These are phyloP conservation scores for Colletotrichum lini DNA, from an alignment of 2,329 filamentous ascomycete genomes.

Conservation along the genomic window DNA sequence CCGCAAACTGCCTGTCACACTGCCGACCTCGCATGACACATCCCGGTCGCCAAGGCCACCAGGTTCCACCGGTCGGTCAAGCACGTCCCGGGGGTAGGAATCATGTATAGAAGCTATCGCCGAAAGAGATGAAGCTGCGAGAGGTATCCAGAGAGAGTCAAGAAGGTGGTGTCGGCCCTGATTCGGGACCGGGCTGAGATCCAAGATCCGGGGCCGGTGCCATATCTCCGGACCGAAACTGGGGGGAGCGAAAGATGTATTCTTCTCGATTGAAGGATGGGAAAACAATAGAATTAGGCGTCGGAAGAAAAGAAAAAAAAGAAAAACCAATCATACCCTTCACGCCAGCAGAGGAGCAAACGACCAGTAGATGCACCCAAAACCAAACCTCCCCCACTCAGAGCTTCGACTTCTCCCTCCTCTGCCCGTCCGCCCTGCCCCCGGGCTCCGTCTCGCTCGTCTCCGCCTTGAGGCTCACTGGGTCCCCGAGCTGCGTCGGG, in stretches of 20 bases:
- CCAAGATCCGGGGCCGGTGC: no score
- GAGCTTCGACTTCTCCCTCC: constrained; percentile 35
- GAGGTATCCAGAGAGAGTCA: background rate
- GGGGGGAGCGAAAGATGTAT: no score
- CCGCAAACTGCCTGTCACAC: background rate
- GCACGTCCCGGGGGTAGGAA: background rate
- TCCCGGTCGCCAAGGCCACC: constrained; percentile 2
- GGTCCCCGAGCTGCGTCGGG: constrained; percentile 56
- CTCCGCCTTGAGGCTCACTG: constrained; percentile 57
- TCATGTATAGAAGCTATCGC: background rate
- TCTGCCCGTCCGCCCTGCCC: constrained; percentile 46
- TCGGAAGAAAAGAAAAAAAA: no score
- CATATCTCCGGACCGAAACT: no score
- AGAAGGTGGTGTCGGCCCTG: no score
- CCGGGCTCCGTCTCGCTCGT: constrained; percentile 50
- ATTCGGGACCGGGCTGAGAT: background rate
- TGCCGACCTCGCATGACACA: background rate
- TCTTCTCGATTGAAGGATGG: background rate
- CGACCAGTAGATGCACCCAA: no score
- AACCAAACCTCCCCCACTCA: background rate
- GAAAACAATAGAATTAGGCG: background rate
- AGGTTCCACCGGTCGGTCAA: background rate
- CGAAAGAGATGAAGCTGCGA: background rate
- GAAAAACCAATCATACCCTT: no score
- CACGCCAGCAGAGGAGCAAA: no score